phyloP scores from a whole-genome alignment of 2,329 filamentous ascomycete genomes.

The Epichloe brachyelytri region DNA sequence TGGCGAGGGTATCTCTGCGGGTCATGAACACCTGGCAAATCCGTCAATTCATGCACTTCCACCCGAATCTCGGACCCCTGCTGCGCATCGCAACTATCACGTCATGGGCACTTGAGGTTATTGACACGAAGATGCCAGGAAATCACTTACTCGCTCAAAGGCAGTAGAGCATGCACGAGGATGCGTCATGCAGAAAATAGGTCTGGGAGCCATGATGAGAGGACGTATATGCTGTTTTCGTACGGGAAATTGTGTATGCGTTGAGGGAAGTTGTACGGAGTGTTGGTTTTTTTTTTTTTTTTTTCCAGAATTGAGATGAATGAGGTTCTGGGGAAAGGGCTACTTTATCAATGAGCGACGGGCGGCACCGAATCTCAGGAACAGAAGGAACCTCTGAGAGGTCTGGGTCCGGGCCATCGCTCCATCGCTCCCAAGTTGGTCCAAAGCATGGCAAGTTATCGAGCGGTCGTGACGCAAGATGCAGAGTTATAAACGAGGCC shows the following conservation, averaged over 20 bases:
- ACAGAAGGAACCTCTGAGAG: too few relatives aligned
- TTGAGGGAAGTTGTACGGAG: too few relatives aligned
- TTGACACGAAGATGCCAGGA: not conserved
- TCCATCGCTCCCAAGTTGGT: not conserved
- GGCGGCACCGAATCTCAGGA: not conserved
- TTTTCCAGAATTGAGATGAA: too few relatives aligned
- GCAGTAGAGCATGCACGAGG: conserved; percentile 92
- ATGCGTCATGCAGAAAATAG: conserved; percentile 89
- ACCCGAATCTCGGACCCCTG: not conserved
- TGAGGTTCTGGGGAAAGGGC: not conserved
- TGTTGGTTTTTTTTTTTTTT: too few relatives aligned
- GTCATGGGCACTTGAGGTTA: not conserved
- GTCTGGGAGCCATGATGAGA: conserved; percentile 5
- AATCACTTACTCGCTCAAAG: conserved; percentile 68
- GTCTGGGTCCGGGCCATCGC: not conserved
- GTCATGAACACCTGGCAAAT: conserved; percentile 81
- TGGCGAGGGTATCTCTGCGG: conserved; percentile 64
- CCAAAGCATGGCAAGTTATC: not conserved
- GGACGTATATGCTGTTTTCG: not conserved
- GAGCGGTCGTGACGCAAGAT: not conserved
- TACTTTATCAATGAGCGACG: not conserved
- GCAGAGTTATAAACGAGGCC: not conserved
- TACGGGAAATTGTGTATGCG: not conserved
- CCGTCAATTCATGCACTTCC: not conserved
- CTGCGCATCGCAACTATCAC: not conserved